A percentile compares a stretch with the other conserved stretches of the same genome.
Evolutionary conservation across 352 stramenopile genomes (phyloP).

Genomic region (Phytophthora agathidicida): DNA sequence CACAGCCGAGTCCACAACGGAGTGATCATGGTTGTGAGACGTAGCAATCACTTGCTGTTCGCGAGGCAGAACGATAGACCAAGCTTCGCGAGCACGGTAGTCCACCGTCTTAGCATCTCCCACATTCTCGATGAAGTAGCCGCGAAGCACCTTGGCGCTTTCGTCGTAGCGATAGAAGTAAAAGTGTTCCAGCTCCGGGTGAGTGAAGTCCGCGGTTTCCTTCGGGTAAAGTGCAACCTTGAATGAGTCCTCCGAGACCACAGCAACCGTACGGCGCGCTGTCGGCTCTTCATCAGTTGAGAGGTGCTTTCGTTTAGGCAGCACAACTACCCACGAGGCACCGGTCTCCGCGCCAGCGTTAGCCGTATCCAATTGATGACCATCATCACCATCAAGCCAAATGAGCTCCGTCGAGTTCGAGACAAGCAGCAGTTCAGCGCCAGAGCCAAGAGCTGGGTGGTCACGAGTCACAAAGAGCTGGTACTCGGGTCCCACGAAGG

Average conservation of each 20-base stretch:
- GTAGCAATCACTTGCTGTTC: conserved; percentile 63
- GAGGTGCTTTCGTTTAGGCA: conserved; percentile 79
- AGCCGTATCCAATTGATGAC: conserved; percentile 46
- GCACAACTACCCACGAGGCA: conserved; percentile 65
- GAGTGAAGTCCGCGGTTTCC: conserved; percentile 38
- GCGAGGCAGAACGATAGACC: conserved; percentile 70
- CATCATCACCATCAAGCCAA: conserved; percentile 78
- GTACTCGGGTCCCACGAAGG: conserved; percentile 71
- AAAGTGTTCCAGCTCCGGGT: conserved; percentile 73
- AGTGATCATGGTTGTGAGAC: conserved; percentile 64
- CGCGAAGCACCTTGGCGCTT: conserved; percentile 48
- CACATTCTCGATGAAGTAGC: conserved; percentile 58
- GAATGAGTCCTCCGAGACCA: conserved; percentile 57
- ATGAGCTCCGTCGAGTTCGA: conserved; percentile 64
- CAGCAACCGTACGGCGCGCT: conserved; percentile 60
- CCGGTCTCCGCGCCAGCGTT: conserved; percentile 21
- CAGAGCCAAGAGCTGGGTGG: conserved; percentile 72
- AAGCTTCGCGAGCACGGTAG: conserved; percentile 62
- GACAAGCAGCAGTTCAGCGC: conserved; percentile 73
- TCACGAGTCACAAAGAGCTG: conserved; percentile 81
- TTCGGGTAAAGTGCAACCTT: conserved; percentile 65
- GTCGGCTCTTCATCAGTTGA: conserved; percentile 60
- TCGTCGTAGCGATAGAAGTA: conserved; percentile 84
- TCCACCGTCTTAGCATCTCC: conserved; percentile 10
- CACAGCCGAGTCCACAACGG: conserved; percentile 76